phyloP scores from a whole-genome alignment of 768 basidiomycete species.

The Boletus fagicola region DNA sequence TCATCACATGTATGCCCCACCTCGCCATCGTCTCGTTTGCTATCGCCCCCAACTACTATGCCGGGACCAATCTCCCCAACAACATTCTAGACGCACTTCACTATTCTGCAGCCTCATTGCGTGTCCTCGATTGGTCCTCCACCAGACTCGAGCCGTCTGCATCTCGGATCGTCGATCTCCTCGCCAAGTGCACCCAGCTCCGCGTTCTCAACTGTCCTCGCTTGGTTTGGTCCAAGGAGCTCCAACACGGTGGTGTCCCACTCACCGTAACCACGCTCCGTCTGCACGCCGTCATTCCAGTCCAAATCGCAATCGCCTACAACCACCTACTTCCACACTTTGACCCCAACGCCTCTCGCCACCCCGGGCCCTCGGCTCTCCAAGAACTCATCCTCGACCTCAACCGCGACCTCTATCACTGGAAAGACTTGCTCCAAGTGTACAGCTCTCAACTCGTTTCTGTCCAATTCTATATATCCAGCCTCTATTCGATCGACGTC shows the following conservation, averaged over 20 bases:
- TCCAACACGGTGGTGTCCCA: conserved; percentile 1
- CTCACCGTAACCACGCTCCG: conserved; percentile 18
- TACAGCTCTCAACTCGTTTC: conserved; percentile 21
- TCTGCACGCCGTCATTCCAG: neutral
- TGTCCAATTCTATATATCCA: conserved; percentile 8
- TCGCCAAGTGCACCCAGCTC: conserved; percentile 16
- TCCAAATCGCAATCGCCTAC: neutral
- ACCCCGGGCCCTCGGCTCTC: conserved; percentile 5
- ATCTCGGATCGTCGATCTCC: neutral
- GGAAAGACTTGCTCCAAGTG: conserved; percentile 13
- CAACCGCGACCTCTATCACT: neutral
- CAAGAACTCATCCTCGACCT: conserved; percentile 20
- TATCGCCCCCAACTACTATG: neutral
- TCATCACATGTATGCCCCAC: conserved; percentile 18
- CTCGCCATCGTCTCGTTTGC: conserved; percentile 24
- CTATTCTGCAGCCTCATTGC: conserved; percentile 15
- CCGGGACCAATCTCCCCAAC: neutral
- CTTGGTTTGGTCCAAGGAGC: conserved; percentile 10
- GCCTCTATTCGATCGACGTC: neutral
- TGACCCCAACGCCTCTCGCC: neutral
- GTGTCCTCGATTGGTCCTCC: conserved; percentile 21
- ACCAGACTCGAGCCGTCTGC: neutral
- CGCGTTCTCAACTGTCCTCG: conserved; percentile 13
- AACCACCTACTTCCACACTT: neutral
- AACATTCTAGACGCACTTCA: conserved; percentile 18